phyloP scores from a whole-genome alignment of 148 eudicot species.

The Tetragonia tetragonoides region DNA sequence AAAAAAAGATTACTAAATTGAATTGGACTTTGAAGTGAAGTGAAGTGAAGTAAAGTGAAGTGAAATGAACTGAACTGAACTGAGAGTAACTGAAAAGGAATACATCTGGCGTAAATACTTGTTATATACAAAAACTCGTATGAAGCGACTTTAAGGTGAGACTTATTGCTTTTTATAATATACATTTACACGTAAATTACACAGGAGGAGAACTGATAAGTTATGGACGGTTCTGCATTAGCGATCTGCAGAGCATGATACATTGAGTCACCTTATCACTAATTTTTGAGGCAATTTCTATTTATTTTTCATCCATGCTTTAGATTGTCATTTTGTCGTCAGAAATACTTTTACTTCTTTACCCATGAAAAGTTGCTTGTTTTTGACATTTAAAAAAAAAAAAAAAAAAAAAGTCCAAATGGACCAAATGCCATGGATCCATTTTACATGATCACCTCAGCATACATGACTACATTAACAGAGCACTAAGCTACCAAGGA shows the following conservation, averaged over 20 bases:
- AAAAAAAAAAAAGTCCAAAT: neutral
- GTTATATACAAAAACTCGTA: no score
- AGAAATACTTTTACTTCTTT: neutral
- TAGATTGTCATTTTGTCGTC: neutral
- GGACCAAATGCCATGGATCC: neutral
- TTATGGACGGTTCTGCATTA: conserved; percentile 3
- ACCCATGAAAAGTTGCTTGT: neutral
- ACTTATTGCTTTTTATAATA: no score
- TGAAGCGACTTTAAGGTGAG: no score
- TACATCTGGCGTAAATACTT: no score
- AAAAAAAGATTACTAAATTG: no score
- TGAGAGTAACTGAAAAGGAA: no score
- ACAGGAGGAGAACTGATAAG: neutral
- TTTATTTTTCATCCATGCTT: neutral
- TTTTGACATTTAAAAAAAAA: neutral
- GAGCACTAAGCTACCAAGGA: neutral
- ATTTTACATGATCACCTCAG: conserved; percentile 11
- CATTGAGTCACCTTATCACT: conserved; percentile 19
- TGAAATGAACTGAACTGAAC: no score
- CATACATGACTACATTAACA: conserved; percentile 1
- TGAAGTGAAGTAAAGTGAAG: no score
- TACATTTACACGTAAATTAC: no score
- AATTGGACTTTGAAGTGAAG: no score
- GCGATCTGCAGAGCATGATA: conserved; percentile 15
- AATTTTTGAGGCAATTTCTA: neutral